Conservation (phyloP, 2,329 filamentous ascomycete species). For the Zymoseptoria passerinii region DNA sequence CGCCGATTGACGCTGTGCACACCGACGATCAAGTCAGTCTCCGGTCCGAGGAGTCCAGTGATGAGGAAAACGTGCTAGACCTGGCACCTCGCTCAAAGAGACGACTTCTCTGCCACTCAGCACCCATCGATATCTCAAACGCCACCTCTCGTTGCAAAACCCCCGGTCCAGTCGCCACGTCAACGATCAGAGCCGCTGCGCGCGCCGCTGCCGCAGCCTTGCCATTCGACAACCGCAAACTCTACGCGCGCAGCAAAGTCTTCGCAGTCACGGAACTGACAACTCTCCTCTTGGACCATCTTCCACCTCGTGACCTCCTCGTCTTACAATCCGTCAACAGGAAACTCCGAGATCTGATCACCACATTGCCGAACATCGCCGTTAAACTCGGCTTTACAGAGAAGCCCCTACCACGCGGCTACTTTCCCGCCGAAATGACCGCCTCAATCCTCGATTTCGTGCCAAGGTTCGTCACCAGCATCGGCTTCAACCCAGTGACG, state of each 20-base stretch:
- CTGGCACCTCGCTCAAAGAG: neutral
- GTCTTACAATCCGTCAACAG: neutral
- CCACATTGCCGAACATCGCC: neutral
- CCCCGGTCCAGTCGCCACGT: too few species aligned
- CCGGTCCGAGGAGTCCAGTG: neutral
- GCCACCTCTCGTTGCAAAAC: neutral
- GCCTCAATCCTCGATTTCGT: neutral
- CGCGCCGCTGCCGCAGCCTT: neutral
- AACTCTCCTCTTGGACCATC: neutral
- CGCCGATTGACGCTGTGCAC: neutral
- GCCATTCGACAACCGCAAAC: neutral
- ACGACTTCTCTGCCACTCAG: neutral
- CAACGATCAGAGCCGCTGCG: neutral
- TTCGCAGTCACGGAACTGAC: neutral
- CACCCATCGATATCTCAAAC: neutral
- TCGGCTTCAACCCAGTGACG: neutral
- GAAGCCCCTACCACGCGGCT: neutral
- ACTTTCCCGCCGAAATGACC: neutral
- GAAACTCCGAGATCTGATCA: neutral
- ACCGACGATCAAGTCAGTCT: neutral
- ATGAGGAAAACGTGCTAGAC: neutral
- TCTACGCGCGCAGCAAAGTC: neutral
- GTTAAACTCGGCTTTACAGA: neutral
- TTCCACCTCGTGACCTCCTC: neutral
- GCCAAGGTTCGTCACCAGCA: neutral